Evolutionary conservation across 345 rosid species (phyloP).

Genomic region (Rhodomyrtus tomentosa): DNA sequence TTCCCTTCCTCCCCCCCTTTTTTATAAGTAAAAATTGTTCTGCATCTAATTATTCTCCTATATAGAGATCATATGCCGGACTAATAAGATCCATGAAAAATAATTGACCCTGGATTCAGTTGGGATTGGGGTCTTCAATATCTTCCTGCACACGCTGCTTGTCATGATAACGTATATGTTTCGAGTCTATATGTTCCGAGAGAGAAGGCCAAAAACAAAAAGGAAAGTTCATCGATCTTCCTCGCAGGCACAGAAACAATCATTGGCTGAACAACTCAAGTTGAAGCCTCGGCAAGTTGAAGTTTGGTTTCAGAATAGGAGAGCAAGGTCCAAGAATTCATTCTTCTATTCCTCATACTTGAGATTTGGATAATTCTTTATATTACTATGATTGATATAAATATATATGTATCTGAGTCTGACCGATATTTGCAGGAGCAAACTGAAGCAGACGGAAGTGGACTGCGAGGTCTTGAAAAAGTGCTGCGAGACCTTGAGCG

Average conservation of each 20-base stretch:
- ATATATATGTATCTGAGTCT: neutral
- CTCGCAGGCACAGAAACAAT: conserved; percentile 27
- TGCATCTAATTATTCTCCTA: neutral
- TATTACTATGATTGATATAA: neutral
- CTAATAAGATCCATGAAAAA: neutral
- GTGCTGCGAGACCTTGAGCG: conserved; percentile 25
- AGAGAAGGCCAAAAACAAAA: neutral
- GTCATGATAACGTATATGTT: neutral
- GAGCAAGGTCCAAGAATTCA: conserved; percentile 32
- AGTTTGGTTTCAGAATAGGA: conserved; percentile 58
- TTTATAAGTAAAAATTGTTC: neutral
- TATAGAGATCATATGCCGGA: neutral
- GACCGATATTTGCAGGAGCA: conserved; percentile 18
- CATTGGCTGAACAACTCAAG: conserved; percentile 28
- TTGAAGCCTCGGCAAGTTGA: conserved; percentile 50
- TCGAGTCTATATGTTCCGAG: neutral
- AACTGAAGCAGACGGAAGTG: conserved; percentile 38
- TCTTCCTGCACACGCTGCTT: neutral
- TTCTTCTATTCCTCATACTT: neutral
- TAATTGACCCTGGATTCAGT: neutral
- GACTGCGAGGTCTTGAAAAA: conserved; percentile 32
- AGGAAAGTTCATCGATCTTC: neutral
- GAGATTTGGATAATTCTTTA: neutral
- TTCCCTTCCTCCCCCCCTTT: neutral
- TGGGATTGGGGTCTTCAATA: neutral